Base-by-base conservation (phyloP, 2,329 filamentous ascomycete species). In the Beauveria rudraprayagi region DNA sequence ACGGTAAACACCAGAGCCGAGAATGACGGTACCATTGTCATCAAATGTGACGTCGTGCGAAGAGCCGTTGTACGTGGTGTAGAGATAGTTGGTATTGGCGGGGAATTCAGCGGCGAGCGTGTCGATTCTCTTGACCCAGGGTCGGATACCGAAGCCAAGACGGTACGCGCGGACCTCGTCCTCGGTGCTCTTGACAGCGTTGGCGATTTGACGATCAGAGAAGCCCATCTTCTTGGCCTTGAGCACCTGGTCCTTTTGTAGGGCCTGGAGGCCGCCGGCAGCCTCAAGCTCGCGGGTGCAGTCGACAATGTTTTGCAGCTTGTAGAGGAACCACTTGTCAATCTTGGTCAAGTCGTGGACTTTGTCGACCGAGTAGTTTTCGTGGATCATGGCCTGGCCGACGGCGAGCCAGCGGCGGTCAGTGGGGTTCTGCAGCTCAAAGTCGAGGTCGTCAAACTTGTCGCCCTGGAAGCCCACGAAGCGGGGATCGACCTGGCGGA, bases 261-360 rank as follows among this genome's bases (percentile, higher is more conserved):
- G 78, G 60, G 87, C 89, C 69, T 89, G 87, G 52, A 99, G 83
- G 70, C 87, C 89, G 67, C 92, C 92, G 63, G 91, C 86, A 37
- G 88, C 85, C 78, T 96, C 85, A 64, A 99, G 85, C 73, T 96
- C 90, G 66, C 85, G 86, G 63, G 89, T 91, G 79, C 89, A 92
- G 75, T 97, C 85, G 57, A 96, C 94, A 70, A 99, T 90, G 80
- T 97, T 97, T 78, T 96, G 88, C 56, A 99, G 86, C 84, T 99
- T 97, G 86, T 97, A 86, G 69, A 99, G 79, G 83, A 99, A 99
- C 94, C 94, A 97, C 78, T 96, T 96, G 80, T 97, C 94, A 70
- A 99, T 99, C 83, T 96, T 97, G 78, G 90, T 96, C 68, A 99
- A 80, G 7, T 97, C 91, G 72, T 97, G 92, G 17, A 99, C 83